A percentile compares a stretch with the other conserved stretches of the same genome.
phyloP scores from a whole-genome alignment of 768 basidiomycete species.

The Pisolithus marmoratus region DNA sequence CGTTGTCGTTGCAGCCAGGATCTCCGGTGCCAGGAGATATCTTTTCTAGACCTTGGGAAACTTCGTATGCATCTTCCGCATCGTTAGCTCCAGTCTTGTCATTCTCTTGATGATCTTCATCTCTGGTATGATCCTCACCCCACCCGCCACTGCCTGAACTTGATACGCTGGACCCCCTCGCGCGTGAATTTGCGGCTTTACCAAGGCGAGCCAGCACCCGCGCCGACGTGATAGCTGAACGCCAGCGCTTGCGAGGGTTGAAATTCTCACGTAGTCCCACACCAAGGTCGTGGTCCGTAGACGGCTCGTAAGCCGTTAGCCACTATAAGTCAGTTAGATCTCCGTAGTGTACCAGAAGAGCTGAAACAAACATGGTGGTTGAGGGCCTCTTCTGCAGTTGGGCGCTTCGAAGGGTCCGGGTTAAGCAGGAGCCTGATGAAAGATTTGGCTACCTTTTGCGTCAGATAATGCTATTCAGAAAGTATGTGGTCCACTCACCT shows the following conservation, averaged over 20 bases:
- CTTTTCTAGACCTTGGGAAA: conserved; percentile 18
- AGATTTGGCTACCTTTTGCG: conserved; percentile 55
- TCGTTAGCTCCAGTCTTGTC: conserved; percentile 32
- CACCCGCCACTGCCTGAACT: conserved; percentile 31
- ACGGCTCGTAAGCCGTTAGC: conserved; percentile 62
- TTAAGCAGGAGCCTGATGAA: conserved; percentile 74
- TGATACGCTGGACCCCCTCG: conserved; percentile 22
- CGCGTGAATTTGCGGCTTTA: conserved; percentile 7
- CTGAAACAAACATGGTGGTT: conserved; percentile 49
- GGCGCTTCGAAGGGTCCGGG: conserved; percentile 64
- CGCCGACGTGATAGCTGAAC: conserved; percentile 55
- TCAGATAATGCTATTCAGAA: not conserved
- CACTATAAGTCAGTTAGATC: conserved; percentile 39
- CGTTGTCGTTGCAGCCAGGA: conserved; percentile 37
- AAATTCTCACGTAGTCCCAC: conserved; percentile 78
- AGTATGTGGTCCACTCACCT: conserved; percentile 38
- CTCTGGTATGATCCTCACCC: conserved; percentile 28
- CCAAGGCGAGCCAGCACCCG: conserved; percentile 33
- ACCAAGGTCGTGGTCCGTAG: conserved; percentile 69
- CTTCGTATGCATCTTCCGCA: conserved; percentile 21
- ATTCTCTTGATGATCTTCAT: conserved; percentile 22
- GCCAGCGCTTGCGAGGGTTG: conserved; percentile 70
- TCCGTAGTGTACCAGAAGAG: not conserved
- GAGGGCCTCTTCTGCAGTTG: conserved; percentile 68
- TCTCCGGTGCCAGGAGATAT: conserved; percentile 25